A percentile compares a stretch with the other conserved stretches of the same genome.
Conservation (phyloP, 139 green algal species). For the Zygnema circumcarinatum region DNA sequence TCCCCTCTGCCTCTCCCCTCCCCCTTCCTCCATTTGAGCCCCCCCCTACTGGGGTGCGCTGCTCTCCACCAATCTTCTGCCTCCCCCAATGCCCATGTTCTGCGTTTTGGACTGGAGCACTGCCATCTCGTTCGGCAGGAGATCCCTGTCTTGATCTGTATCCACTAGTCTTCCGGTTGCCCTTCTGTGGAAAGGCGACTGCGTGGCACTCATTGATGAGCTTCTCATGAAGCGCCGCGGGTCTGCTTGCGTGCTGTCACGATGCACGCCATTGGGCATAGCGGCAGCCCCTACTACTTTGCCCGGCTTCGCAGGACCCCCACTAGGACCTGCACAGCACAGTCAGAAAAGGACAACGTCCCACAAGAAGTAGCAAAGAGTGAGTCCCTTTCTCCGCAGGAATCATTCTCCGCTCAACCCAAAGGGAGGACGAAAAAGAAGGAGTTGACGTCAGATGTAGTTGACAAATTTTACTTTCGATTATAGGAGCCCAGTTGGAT, state of each 20-base stretch:
- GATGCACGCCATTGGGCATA: not conserved
- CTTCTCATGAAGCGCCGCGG: not conserved
- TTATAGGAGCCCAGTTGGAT: too few species aligned
- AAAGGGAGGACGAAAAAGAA: too few species aligned
- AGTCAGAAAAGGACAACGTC: not conserved
- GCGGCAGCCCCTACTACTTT: not conserved
- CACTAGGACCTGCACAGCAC: not conserved
- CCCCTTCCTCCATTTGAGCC: too few species aligned
- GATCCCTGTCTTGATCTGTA: not conserved
- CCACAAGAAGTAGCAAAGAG: not conserved
- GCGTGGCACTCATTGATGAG: slow-evolving; percentile 11
- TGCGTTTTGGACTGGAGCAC: not conserved
- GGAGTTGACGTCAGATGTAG: not conserved
- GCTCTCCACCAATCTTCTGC: slow-evolving; percentile 13
- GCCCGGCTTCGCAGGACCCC: slow-evolving; percentile 12
- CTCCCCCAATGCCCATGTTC: not conserved
- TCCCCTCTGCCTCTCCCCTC: too few species aligned
- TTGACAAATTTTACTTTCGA: not conserved
- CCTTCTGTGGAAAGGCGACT: not conserved
- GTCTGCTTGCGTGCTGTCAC: not conserved
- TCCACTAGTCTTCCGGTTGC: not conserved
- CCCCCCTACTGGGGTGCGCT: not conserved
- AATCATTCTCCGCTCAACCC: too few species aligned
- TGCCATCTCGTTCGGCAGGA: not conserved
- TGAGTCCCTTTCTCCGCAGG: too few species aligned